Conservation (phyloP, 1,284 basidiomycete species). For the Leccinum huronense region DNA sequence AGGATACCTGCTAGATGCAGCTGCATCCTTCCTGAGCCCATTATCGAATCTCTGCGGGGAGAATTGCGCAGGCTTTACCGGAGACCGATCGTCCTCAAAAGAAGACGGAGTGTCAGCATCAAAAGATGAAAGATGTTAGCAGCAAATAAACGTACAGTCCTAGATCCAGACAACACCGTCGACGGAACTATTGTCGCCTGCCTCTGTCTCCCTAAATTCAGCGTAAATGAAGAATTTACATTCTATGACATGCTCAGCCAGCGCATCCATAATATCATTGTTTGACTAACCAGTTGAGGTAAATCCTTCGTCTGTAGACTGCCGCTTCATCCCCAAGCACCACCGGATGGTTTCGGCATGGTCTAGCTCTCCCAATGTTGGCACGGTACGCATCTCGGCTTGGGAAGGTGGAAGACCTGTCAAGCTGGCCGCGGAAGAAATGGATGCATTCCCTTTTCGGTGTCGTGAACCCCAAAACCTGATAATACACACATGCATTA, state of each 20-base stretch:
- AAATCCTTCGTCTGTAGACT: constrained; percentile 52
- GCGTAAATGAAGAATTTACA: constrained; percentile 36
- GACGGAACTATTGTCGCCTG: constrained; percentile 45
- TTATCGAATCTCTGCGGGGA: constrained; percentile 56
- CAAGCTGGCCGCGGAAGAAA: constrained; percentile 56
- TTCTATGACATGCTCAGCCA: constrained; percentile 33
- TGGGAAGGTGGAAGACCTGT: constrained; percentile 49
- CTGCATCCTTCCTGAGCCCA: constrained; percentile 42
- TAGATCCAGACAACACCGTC: constrained; percentile 40
- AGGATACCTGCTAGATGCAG: constrained; percentile 42
- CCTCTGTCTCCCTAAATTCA: constrained; percentile 51
- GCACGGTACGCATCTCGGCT: constrained; percentile 48
- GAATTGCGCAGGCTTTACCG: constrained; percentile 47
- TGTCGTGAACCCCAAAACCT: constrained; percentile 61
- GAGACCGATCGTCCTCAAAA: constrained; percentile 49
- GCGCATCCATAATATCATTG: constrained; percentile 9
- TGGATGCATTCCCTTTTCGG: constrained; percentile 59
- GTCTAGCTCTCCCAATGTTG: constrained; percentile 51
- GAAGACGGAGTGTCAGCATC: constrained; percentile 20
- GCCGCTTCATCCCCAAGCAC: constrained; percentile 61
- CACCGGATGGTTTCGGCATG: constrained; percentile 50
- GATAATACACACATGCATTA: constrained; percentile 10
- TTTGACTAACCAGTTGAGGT: constrained; percentile 43
- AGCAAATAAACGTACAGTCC: constrained; percentile 39
- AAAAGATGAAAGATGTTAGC: constrained; percentile 14